Percentiles rank a stretch among this genome's conserved stretches.
Evolutionary conservation across 345 rosid species (phyloP).

Genomic region (Combretum micranthum): DNA sequence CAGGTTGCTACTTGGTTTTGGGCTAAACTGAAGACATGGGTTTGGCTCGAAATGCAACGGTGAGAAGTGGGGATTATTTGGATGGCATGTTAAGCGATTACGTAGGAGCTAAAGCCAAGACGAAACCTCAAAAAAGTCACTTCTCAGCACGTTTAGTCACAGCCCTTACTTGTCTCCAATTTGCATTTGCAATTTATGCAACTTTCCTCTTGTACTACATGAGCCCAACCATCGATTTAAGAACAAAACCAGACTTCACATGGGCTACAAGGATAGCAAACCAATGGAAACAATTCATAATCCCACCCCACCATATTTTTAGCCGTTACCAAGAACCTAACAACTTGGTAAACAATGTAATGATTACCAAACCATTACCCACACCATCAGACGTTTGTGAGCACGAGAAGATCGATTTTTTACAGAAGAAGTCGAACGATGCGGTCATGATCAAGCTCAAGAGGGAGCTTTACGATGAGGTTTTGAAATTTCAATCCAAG

Average conservation of each 20-base stretch:
- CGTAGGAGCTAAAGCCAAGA: conserved; percentile 35
- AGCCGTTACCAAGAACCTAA: conserved; percentile 54
- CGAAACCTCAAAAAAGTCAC: conserved; percentile 16
- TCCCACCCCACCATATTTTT: conserved; percentile 51
- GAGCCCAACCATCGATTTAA: conserved; percentile 75
- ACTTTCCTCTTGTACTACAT: conserved; percentile 83
- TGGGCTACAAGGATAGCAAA: conserved; percentile 85
- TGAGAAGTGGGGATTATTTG: conserved; percentile 59
- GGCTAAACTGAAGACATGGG: conserved; percentile 44
- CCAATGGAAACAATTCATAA: conserved; percentile 61
- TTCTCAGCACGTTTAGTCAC: conserved; percentile 58
- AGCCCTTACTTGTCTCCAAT: conserved; percentile 67
- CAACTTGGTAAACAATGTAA: conserved; percentile 20
- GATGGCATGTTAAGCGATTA: conserved; percentile 72
- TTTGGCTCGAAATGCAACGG: conserved; percentile 37
- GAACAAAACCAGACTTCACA: conserved; percentile 71
- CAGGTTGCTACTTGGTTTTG: conserved; percentile 19
- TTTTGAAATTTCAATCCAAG: conserved; percentile 51
- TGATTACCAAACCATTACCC: conserved; percentile 26
- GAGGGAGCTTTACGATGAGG: conserved; percentile 60
- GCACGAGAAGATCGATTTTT: conserved; percentile 81
- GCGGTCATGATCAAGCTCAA: conserved; percentile 72
- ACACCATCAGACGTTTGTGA: conserved; percentile 61
- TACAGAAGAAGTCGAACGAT: conserved; percentile 82
- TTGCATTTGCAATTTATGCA: conserved; percentile 83